Evolutionary conservation across 2,329 filamentous ascomycete genomes (phyloP).

Genomic region (Paraphoma sp.): DNA sequence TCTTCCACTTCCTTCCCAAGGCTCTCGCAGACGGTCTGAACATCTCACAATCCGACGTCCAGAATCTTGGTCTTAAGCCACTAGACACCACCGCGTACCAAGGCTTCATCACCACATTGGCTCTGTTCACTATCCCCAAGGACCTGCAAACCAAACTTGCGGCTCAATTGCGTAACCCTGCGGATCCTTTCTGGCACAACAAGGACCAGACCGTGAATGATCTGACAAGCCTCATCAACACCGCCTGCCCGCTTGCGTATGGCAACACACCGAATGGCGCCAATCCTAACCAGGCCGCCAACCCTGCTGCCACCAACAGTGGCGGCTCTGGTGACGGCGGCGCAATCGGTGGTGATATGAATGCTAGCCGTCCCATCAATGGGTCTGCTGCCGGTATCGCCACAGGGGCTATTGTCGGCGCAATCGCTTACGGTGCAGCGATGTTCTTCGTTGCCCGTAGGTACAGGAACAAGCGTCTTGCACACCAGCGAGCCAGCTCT

Average conservation of each 20-base stretch:
- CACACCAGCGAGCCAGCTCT: slow-evolving; percentile 79
- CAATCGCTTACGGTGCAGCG: slow-evolving; percentile 86
- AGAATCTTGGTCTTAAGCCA: slow-evolving; percentile 75
- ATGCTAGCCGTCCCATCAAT: slow-evolving; percentile 63
- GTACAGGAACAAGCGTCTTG: slow-evolving; percentile 84
- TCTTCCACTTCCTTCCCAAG: slow-evolving; percentile 78
- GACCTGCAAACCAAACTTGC: slow-evolving; percentile 63
- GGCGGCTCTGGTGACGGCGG: slow-evolving; percentile 54
- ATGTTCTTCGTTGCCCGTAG: slow-evolving; percentile 93
- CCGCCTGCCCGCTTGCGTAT: slow-evolving; percentile 73
- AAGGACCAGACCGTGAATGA: slow-evolving; percentile 69
- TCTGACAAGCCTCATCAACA: slow-evolving; percentile 82
- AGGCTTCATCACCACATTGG: slow-evolving; percentile 83
- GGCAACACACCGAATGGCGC: slow-evolving; percentile 50
- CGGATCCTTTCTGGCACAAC: slow-evolving; percentile 78
- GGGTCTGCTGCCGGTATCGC: slow-evolving; percentile 74
- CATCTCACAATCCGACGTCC: slow-evolving; percentile 58
- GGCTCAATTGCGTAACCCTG: slow-evolving; percentile 73
- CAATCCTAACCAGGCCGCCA: slow-evolving; percentile 48
- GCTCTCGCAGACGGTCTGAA: slow-evolving; percentile 72
- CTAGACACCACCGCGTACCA: slow-evolving; percentile 73
- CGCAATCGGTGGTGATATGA: slow-evolving; percentile 58
- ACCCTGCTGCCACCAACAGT: slow-evolving; percentile 43
- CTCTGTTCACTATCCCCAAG: slow-evolving; percentile 57
- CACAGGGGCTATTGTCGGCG: slow-evolving; percentile 77